phyloP scores from a whole-genome alignment of 2,329 filamentous ascomycete genomes.

The Fusarium brevicatenulatum region DNA sequence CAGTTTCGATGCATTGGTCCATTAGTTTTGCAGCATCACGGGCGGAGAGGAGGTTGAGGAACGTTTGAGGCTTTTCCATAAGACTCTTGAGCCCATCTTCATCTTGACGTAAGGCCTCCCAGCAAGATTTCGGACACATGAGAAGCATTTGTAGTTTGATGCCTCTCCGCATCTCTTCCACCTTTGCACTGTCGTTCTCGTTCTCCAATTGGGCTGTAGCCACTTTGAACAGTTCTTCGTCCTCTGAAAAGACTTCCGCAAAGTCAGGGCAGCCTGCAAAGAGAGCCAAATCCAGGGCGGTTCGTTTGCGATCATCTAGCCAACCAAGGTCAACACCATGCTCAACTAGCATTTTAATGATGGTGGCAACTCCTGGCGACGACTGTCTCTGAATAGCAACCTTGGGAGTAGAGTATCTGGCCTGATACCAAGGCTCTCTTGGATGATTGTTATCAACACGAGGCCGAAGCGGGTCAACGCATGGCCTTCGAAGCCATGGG shows the following conservation, averaged over 20 bases:
- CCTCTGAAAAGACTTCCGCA: constrained; percentile 11
- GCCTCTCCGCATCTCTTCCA: background rate
- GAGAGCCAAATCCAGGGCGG: constrained; percentile 31
- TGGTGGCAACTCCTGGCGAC: background rate
- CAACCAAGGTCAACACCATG: background rate
- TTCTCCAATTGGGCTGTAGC: background rate
- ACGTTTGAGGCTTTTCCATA: background rate
- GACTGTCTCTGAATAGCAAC: background rate
- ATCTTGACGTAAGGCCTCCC: background rate
- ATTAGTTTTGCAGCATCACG: constrained; percentile 12
- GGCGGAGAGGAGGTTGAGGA: constrained; percentile 1
- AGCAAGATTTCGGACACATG: constrained; percentile 6
- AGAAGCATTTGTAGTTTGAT: constrained; percentile 27
- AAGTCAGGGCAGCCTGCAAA: constrained; percentile 11
- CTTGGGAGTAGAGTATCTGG: background rate
- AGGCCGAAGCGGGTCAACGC: constrained; percentile 10
- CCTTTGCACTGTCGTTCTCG: too few species aligned
- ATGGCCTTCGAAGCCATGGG: background rate
- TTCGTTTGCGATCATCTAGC: background rate
- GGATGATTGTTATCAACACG: fast-evolving
- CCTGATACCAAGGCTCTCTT: background rate
- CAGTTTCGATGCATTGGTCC: background rate
- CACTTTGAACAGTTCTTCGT: constrained; percentile 8
- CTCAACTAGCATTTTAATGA: constrained; percentile 22
- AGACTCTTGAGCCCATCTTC: background rate